These are phyloP conservation scores for Sporothrix curviconia DNA, from an alignment of 2,329 filamentous ascomycete genomes.

Conservation along the genomic window DNA sequence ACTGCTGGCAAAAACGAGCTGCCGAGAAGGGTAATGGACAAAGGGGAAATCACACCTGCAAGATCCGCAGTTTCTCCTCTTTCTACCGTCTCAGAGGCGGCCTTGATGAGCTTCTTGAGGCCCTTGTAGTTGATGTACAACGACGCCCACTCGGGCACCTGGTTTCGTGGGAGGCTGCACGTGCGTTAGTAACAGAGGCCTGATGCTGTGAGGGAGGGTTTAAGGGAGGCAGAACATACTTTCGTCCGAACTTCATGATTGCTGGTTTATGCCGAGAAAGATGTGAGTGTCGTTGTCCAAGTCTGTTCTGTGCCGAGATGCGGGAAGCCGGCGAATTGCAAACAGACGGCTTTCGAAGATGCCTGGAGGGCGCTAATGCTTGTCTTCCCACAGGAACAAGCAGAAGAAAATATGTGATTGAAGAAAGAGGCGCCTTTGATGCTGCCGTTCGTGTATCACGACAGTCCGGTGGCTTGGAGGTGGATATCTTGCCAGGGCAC, in stretches of 20 bases:
- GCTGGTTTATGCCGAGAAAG: neutral
- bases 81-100: conserved; percentile 58
- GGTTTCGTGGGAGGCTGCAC: conserved; percentile 60
- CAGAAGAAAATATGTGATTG: too few relatives aligned
- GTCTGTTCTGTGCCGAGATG: neutral
- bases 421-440: neutral
- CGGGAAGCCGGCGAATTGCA: too few relatives aligned
- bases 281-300: neutral
- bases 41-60: conserved; percentile 61
- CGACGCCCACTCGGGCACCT: conserved; percentile 80
- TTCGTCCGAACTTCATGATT: conserved; percentile 33
- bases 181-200: neutral
- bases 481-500: neutral
- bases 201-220: too few relatives aligned
- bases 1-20: neutral
- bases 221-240: conserved; percentile 21
- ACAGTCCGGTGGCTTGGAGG: conserved; percentile 10
- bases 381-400: too few relatives aligned
- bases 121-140: conserved; percentile 86
- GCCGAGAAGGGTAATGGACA: conserved; percentile 19
- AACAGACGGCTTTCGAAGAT: neutral
- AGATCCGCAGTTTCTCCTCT: conserved; percentile 74
- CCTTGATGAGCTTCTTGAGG: conserved; percentile 92
- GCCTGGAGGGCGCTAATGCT: neutral
- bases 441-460: conserved; percentile 9